Base-by-base conservation (phyloP, 164 flowering plant genomes). In the Warburgia ugandensis region DNA sequence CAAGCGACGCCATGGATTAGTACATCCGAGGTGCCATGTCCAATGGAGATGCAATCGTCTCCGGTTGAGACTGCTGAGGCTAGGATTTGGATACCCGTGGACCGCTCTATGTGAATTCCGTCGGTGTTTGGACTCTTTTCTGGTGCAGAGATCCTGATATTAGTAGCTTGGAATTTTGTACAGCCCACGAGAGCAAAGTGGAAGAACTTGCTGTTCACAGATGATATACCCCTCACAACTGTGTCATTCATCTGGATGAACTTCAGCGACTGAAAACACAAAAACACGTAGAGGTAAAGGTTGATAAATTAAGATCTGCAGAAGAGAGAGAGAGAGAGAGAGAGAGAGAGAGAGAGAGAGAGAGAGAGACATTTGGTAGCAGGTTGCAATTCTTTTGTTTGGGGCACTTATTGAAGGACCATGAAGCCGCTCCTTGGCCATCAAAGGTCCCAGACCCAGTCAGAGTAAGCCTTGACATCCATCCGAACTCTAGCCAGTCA, bases 51-150 rank as follows among this genome's bases (percentile, higher is more conserved):
- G 65, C 86, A 83, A 46, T 83, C 90, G 48, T 83, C 84, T 0
- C 84, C 91, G 0, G 86, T 78, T 13, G 75, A 72, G 6, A 80
- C 76, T 5, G 19, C 52, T 0, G 82, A 59, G 0, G 41, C 25
- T 7, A 72, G 56, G 29, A 80, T 35, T 20, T 59, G 29, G 19
- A 80, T 75, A 28, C 45, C 60, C 0, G 68, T 56, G 68, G 72
- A 60, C 10, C 75, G 58, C 29, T 75, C 80, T 1, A 80, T 56
- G 65, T 83, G 91, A 61, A 83, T 78, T 14, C 91, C 91, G 41
- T 83, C 91, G 2, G 80, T 83, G 73, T 78, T 80, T 3, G 91
- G 86, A 56, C 91, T 80, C 39, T 68, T 30, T 19, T 10, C 80
- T 6, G 84, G 84, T 0, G 86, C 81, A 1, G 70, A 55, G 43